Conservation (phyloP, 192 early-diverging fungal species). For the Ambispora gerdemannii region DNA sequence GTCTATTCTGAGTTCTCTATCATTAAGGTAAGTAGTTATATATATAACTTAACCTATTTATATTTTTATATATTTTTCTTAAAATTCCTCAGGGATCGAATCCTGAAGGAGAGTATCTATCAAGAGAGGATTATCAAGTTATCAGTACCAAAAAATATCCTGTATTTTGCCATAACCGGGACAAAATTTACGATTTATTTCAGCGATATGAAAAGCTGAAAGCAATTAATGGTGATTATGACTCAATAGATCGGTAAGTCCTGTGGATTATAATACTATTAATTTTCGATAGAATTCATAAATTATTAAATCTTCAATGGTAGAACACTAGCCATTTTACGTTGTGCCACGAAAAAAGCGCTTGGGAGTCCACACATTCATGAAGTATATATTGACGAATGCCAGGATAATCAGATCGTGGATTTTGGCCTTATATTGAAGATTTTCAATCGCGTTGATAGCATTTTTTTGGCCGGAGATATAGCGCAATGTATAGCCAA, state of each 20-base stretch:
- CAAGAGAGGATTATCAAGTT: neutral
- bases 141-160: neutral
- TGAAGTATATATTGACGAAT: slow-evolving; percentile 3
- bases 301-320: neutral
- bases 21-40: neutral
- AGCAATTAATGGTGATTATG: neutral
- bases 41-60: neutral
- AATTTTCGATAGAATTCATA: neutral
- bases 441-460: no score
- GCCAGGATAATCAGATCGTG: no score
- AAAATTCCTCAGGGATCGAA: neutral
- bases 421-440: no score
- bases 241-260: neutral
- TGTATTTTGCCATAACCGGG: slow-evolving; percentile 8
- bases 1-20: no score
- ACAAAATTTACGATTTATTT: slow-evolving; percentile 11
- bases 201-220: neutral
- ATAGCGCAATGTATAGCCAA: no score
- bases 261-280: neutral
- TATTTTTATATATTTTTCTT: neutral
- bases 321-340: neutral
- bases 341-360: neutral
- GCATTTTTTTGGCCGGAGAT: no score
- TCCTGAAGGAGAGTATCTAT: neutral
- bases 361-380: neutral